These are phyloP conservation scores for Aspergillus sp. DNA, from an alignment of 2,329 filamentous ascomycete genomes.

Conservation along the genomic window DNA sequence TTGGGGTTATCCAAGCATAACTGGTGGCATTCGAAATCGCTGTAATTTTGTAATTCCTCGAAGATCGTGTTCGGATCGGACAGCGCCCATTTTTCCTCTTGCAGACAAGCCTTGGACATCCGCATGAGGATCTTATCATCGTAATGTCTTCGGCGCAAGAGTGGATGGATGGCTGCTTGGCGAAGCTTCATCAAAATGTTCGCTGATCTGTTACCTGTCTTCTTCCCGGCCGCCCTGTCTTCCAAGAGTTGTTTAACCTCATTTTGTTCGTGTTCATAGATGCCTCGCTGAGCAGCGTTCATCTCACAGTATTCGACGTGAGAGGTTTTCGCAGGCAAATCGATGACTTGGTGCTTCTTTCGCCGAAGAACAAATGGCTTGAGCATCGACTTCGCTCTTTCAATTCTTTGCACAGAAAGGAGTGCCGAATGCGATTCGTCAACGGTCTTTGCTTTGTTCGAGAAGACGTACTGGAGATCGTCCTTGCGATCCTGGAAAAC, in stretches of 20 bases:
- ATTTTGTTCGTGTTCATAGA: slow-evolving; percentile 71
- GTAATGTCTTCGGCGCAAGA: slow-evolving; percentile 82
- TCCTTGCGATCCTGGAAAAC: slow-evolving; percentile 77
- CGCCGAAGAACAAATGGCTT: slow-evolving; percentile 92
- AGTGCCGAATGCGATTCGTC: slow-evolving; percentile 73
- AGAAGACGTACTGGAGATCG: slow-evolving; percentile 83
- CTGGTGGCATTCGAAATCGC: slow-evolving; percentile 62
- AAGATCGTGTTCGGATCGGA: slow-evolving; percentile 54
- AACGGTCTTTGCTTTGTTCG: slow-evolving; percentile 82
- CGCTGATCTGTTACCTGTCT: slow-evolving; percentile 53
- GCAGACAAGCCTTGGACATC: slow-evolving; percentile 76
- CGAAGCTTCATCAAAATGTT: slow-evolving; percentile 87
- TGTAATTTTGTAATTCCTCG: slow-evolving; percentile 55
- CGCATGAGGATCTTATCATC: slow-evolving; percentile 70
- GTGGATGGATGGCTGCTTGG: slow-evolving; percentile 86
- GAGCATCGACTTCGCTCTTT: slow-evolving; percentile 84
- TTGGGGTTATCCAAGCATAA: slow-evolving; percentile 56
- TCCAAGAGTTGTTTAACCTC: slow-evolving; percentile 61
- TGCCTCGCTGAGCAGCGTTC: slow-evolving; percentile 66
- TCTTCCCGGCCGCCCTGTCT: slow-evolving; percentile 57
- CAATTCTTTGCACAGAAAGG: slow-evolving; percentile 82
- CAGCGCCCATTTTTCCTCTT: slow-evolving; percentile 58
- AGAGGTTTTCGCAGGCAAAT: slow-evolving; percentile 77
- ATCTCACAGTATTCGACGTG: slow-evolving; percentile 80
- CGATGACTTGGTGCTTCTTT: slow-evolving; percentile 89